These are phyloP conservation scores for Leccinum incarnatum DNA, from an alignment of 768 basidiomycete genomes.

Conservation along the genomic window DNA sequence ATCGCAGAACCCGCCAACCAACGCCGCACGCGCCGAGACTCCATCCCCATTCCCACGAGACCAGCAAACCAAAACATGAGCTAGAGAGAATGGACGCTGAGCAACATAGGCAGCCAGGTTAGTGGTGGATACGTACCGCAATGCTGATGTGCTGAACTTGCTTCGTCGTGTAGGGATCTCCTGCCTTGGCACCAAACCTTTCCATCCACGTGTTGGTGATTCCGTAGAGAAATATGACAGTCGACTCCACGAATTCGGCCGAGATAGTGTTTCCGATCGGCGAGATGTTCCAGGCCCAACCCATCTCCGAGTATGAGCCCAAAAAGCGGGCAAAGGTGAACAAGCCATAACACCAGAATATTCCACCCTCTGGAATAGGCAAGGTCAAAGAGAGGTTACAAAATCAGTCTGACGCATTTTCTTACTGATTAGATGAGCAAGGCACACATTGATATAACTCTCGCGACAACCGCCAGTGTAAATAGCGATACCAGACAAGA, in stretches of 20 bases:
- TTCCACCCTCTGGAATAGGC: conserved; percentile 64
- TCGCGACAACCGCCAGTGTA: conserved; percentile 88
- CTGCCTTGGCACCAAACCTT: conserved; percentile 78
- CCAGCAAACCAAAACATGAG: conserved; percentile 97
- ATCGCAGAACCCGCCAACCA: conserved; percentile 67
- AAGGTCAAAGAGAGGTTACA: not conserved
- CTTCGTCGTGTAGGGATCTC: conserved; percentile 85
- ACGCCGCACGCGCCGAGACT: conserved; percentile 67
- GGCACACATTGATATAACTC: conserved; percentile 74
- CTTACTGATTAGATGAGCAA: conserved; percentile 91
- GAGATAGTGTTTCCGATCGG: conserved; percentile 50
- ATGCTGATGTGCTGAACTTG: conserved; percentile 94
- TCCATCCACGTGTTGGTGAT: conserved; percentile 97
- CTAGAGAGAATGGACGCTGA: conserved; percentile 28
- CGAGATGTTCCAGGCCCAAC: conserved; percentile 93
- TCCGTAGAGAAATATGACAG: conserved; percentile 85
- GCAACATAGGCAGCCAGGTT: not conserved
- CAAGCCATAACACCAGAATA: conserved; percentile 92
- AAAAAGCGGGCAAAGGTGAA: conserved; percentile 92
- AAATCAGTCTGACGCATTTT: not conserved
- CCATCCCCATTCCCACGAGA: conserved; percentile 83
- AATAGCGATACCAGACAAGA: conserved; percentile 68
- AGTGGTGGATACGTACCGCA: conserved; percentile 51
- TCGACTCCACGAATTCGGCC: conserved; percentile 76
- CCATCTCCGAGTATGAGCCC: conserved; percentile 78